Percentiles rank a stretch among this genome's conserved stretches.
phyloP scores from a whole-genome alignment of 768 basidiomycete genomes.

The Hypholoma fasciculare region DNA sequence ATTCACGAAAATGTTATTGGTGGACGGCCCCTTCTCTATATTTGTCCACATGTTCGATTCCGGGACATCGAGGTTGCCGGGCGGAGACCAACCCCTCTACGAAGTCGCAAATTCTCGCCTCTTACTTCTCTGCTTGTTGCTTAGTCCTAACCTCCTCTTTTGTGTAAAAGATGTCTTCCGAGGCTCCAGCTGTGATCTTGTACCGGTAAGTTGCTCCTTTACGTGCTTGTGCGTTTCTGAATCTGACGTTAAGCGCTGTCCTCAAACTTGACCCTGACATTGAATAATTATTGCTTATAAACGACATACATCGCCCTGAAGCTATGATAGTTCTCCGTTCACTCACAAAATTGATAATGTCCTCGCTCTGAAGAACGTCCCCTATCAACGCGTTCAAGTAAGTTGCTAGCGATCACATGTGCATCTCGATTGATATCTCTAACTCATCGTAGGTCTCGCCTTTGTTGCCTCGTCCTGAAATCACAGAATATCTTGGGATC shows the following conservation, averaged over 20 bases:
- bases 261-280: neutral
- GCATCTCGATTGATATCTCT: no score
- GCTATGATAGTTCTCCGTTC: slow-evolving; percentile 55
- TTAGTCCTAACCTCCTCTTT: neutral
- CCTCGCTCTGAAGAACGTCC: slow-evolving; percentile 48
- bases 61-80: no score
- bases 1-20: no score
- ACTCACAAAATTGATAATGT: slow-evolving; percentile 52
- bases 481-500: slow-evolving; percentile 51
- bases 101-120: no score
- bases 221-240: neutral
- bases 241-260: neutral
- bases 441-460: slow-evolving; percentile 39
- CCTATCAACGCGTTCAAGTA: slow-evolving; percentile 49
- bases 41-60: no score
- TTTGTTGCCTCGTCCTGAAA: slow-evolving; percentile 56
- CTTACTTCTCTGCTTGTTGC: neutral
- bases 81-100: no score
- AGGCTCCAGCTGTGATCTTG: slow-evolving; percentile 33
- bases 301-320: slow-evolving; percentile 14
- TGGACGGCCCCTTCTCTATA: no score
- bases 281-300: no score
- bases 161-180: neutral
- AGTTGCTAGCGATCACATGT: slow-evolving; percentile 5
- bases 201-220: slow-evolving; percentile 38